A percentile compares a stretch with the other conserved stretches of the same genome.
Conservation (phyloP, 2,329 filamentous ascomycete species). For the Fusarium albosuccineum region DNA sequence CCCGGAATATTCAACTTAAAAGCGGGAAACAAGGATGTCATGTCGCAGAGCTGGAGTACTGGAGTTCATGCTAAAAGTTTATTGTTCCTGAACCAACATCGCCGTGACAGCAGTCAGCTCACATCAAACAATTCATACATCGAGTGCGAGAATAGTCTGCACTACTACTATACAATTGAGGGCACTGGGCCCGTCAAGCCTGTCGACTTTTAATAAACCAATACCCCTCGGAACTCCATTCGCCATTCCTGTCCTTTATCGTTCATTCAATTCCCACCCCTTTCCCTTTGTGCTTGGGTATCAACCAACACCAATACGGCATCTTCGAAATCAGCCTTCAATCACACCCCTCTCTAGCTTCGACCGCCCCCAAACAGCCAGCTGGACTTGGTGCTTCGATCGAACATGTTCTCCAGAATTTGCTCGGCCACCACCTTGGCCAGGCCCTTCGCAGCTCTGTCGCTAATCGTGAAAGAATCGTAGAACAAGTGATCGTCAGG, state of each 20-base stretch:
- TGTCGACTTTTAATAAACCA: background rate
- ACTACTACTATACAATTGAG: background rate
- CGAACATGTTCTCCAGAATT: constrained; percentile 45
- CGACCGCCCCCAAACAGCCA: constrained; percentile 38
- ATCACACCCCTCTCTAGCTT: background rate
- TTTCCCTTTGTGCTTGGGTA: constrained; percentile 19
- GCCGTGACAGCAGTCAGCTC: background rate
- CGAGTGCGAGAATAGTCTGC: constrained; percentile 1
- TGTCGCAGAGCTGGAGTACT: no score
- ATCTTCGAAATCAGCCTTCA: constrained; percentile 8
- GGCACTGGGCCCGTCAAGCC: background rate
- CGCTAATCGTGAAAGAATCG: constrained; percentile 61
- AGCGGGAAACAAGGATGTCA: background rate
- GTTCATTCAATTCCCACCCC: constrained; percentile 8
- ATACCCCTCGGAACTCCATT: constrained; percentile 29
- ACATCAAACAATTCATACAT: background rate
- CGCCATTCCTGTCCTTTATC: constrained; percentile 10
- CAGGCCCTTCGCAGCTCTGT: constrained; percentile 48
- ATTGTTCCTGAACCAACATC: background rate
- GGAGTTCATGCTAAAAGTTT: no score
- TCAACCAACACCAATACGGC: constrained; percentile 18
- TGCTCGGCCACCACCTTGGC: constrained; percentile 33
- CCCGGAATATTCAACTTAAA: constrained; percentile 6
- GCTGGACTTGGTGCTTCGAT: constrained; percentile 17
- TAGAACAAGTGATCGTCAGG: constrained; percentile 65